phyloP scores from a whole-genome alignment of 192 early-diverging fungal species.

The Coemansia sp. region DNA sequence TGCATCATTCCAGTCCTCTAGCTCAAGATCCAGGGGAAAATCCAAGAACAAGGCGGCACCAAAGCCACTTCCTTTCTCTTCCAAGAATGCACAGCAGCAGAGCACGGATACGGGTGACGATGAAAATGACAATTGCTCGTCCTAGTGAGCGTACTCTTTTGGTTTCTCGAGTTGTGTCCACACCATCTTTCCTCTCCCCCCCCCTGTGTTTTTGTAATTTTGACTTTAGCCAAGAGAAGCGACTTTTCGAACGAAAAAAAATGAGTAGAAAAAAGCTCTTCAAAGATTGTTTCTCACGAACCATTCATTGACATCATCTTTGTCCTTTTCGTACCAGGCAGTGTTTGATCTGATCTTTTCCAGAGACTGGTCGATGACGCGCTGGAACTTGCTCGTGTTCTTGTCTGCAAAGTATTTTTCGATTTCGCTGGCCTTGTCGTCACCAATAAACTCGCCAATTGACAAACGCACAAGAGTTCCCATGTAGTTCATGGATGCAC shows the following conservation, averaged over 20 bases:
- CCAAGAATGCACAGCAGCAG: neutral
- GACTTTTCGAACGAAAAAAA: too few species aligned
- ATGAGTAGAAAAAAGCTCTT: too few species aligned
- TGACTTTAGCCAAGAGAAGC: neutral
- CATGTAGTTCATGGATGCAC: conserved; percentile 67
- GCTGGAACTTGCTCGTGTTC: conserved; percentile 58
- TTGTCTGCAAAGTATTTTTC: conserved; percentile 59
- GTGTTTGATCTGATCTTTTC: conserved; percentile 68
- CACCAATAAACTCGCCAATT: conserved; percentile 62
- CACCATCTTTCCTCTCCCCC: too few species aligned
- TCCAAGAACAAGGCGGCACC: conserved; percentile 23
- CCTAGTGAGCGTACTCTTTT: neutral
- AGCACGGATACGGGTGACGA: conserved; percentile 13
- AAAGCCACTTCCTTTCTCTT: neutral
- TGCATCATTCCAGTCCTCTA: conserved; percentile 32
- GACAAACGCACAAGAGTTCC: conserved; percentile 69
- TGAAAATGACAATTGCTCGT: conserved; percentile 12
- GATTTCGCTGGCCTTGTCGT: conserved; percentile 62
- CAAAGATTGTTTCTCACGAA: conserved; percentile 34
- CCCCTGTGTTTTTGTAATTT: conserved; percentile 1
- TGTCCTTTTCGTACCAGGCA: conserved; percentile 50
- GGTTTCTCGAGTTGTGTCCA: neutral
- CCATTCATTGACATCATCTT: conserved; percentile 42
- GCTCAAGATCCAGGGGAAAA: conserved; percentile 37
- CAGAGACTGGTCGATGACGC: conserved; percentile 71